A percentile compares a stretch with the other conserved stretches of the same genome.
Conservation (phyloP, 148 eudicot genomes). For the Rhododendron ovatum region DNA sequence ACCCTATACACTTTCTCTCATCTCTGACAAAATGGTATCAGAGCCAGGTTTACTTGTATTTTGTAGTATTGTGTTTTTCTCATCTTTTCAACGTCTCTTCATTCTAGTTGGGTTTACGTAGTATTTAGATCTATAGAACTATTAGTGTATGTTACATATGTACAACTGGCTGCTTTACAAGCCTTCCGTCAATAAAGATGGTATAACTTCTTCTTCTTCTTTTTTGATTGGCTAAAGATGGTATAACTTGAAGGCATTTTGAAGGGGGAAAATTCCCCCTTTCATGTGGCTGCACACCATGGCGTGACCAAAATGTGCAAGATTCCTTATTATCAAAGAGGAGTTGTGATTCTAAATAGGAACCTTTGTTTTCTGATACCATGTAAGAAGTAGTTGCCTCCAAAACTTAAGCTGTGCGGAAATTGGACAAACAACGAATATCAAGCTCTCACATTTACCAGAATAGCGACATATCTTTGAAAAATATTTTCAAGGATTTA, state of each 20-base stretch:
- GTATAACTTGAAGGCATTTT: neutral
- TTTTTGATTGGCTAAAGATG: neutral
- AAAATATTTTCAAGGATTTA: neutral
- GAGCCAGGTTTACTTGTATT: neutral
- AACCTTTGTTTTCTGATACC: neutral
- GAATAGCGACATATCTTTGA: neutral
- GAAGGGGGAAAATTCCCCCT: neutral
- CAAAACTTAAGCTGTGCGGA: neutral
- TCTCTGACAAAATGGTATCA: too few species aligned
- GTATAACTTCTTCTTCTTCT: neutral
- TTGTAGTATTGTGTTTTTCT: neutral
- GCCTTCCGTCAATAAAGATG: neutral
- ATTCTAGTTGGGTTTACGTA: neutral
- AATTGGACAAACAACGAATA: conserved; percentile 1
- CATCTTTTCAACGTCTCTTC: neutral
- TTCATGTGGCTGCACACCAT: neutral
- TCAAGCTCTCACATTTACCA: neutral
- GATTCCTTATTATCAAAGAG: neutral
- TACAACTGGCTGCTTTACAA: neutral
- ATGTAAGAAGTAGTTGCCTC: neutral
- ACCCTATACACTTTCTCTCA: too few species aligned
- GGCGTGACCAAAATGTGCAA: neutral
- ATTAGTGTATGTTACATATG: neutral
- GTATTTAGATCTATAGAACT: neutral
- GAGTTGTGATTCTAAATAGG: neutral